A percentile compares a stretch with the other conserved stretches of the same genome.
Evolutionary conservation across 179 eudicot species (phyloP).

Genomic region (Drosera spatulata): DNA sequence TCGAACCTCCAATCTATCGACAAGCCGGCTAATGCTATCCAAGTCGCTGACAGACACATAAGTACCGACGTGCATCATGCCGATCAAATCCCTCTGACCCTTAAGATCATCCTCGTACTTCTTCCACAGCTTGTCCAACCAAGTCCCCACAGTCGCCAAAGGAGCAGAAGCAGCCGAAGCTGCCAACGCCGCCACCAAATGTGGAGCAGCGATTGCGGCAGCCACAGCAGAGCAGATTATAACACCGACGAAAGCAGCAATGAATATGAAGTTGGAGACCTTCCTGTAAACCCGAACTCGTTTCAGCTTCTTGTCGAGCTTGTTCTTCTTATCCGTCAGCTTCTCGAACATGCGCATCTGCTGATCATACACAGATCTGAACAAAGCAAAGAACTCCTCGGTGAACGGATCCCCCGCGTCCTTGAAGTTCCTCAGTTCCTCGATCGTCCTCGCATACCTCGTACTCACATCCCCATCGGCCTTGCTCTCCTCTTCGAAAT

Average conservation of each 20-base stretch:
- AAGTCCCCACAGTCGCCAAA: constrained; percentile 15
- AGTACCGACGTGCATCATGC: constrained; percentile 7
- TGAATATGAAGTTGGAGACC: constrained; percentile 15
- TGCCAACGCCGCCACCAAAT: constrained; percentile 18
- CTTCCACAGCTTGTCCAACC: constrained; percentile 20
- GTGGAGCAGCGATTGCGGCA: constrained; percentile 22
- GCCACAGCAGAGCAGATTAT: constrained; percentile 26
- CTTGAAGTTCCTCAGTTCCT: constrained; percentile 5
- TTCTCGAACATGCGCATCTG: constrained; percentile 14
- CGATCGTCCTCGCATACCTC: constrained; percentile 6
- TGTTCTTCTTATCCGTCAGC: constrained; percentile 9
- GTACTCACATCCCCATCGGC: background rate
- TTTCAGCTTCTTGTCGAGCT: constrained; percentile 15
- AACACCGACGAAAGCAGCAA: constrained; percentile 12
- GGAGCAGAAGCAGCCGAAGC: constrained; percentile 24
- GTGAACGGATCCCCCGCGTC: constrained; percentile 16
- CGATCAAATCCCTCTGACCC: constrained; percentile 10
- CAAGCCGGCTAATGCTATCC: constrained; percentile 15
- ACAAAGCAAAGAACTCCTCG: constrained; percentile 11
- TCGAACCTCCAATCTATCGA: constrained; percentile 10
- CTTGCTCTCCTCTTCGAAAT: constrained; percentile 13
- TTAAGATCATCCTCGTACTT: constrained; percentile 15
- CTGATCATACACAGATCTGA: constrained; percentile 8
- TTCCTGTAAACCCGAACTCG: constrained; percentile 10
- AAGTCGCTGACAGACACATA: constrained; percentile 11